phyloP scores from a whole-genome alignment of 106 monocot species.

The Cymbidium sinense region DNA sequence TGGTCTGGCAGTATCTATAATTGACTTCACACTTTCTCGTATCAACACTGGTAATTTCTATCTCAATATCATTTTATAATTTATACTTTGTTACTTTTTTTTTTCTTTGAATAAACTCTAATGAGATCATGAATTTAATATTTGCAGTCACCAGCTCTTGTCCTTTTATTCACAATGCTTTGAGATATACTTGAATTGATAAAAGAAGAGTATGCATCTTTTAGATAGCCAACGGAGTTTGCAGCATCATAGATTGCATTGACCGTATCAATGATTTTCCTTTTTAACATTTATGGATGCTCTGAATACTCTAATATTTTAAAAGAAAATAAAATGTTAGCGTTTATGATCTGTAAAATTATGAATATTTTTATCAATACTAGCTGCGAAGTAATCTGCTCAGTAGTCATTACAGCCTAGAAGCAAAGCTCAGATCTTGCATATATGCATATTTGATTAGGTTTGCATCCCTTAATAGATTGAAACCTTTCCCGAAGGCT shows the following conservation, averaged over 20 bases:
- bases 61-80: neutral
- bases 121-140: no score
- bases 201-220: neutral
- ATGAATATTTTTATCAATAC: neutral
- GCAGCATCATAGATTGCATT: neutral
- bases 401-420: neutral
- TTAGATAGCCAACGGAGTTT: neutral
- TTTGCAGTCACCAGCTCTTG: neutral
- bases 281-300: neutral
- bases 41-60: slow-evolving; percentile 70
- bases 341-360: neutral
- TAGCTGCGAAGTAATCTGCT: neutral
- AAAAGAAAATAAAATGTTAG: no score
- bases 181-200: no score
- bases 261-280: neutral
- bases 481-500: neutral
- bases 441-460: slow-evolving; percentile 1
- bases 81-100: neutral
- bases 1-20: slow-evolving; percentile 75
- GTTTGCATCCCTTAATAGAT: neutral
- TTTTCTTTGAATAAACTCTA: no score
- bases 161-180: neutral
- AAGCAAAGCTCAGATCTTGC: neutral
- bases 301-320: neutral
- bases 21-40: slow-evolving; percentile 96